A percentile compares a stretch with the other conserved stretches of the same genome.
phyloP scores from a whole-genome alignment of 2,329 filamentous ascomycete species.

The Mycosphaerella sp. region DNA sequence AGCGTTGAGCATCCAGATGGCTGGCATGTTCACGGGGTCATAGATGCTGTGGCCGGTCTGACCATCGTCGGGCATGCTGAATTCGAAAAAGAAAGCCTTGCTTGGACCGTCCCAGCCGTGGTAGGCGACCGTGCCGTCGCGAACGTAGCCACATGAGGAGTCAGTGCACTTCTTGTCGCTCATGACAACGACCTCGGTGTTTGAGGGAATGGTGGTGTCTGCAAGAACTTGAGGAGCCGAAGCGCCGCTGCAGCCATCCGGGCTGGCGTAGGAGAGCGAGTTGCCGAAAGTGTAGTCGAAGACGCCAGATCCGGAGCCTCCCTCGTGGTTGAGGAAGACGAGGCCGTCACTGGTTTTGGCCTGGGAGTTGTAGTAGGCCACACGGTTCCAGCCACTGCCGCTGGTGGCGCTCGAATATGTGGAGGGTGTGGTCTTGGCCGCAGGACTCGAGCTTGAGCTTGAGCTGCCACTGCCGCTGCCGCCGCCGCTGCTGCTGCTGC shows the following conservation, averaged over 20 bases:
- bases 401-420: constrained; percentile 21
- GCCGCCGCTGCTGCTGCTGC: not conserved
- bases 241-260: constrained; percentile 44
- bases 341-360: constrained; percentile 46
- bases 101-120: constrained; percentile 63
- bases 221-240: constrained; percentile 46
- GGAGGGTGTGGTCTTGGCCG: constrained; percentile 17
- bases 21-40: constrained; percentile 57
- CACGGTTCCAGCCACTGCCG: constrained; percentile 31
- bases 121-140: constrained; percentile 41
- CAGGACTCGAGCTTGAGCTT: constrained; percentile 12
- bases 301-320: constrained; percentile 51
- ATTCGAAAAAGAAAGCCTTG: constrained; percentile 69
- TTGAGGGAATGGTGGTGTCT: constrained; percentile 46
- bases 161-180: constrained; percentile 45
- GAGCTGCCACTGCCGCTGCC: not conserved
- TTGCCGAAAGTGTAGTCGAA: constrained; percentile 52
- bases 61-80: constrained; percentile 62
- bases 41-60: constrained; percentile 37
- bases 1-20: constrained; percentile 70
- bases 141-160: constrained; percentile 36
- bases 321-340: constrained; percentile 54
- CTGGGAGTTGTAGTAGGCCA: constrained; percentile 35
- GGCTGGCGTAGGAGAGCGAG: constrained; percentile 51
- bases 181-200: constrained; percentile 49